Conservation (phyloP, 495 filamentous ascomycete species). For the Talaromyces stipitatus region DNA sequence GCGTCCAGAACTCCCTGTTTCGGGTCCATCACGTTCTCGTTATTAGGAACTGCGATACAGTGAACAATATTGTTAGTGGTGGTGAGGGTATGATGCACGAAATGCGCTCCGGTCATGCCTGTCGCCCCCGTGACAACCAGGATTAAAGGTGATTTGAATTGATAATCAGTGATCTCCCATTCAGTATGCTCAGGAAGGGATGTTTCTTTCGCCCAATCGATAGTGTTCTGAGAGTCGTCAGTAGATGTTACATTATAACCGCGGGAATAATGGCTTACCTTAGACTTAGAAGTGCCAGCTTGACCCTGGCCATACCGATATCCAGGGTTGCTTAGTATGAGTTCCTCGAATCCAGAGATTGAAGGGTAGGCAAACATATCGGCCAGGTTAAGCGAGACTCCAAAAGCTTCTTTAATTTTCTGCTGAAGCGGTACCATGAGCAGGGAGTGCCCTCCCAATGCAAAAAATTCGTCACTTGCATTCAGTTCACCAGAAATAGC, state of each 20-base stretch:
- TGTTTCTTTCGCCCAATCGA: slow-evolving; percentile 1
- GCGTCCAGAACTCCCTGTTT: background rate
- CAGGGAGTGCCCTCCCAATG: background rate
- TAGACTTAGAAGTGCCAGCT: background rate
- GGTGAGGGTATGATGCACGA: background rate
- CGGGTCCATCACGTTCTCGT: background rate
- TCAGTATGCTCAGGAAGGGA: background rate
- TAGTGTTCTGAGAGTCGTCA: background rate
- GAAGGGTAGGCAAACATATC: slow-evolving; percentile 3
- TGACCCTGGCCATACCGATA: background rate
- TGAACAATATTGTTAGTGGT: background rate
- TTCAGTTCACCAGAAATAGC: background rate
- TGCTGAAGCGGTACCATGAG: background rate
- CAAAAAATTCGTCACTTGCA: background rate
- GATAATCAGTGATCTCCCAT: background rate
- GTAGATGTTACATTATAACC: background rate
- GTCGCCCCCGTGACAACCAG: background rate
- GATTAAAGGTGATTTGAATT: background rate
- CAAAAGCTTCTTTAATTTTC: background rate
- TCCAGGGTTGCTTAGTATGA: background rate
- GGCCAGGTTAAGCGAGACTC: background rate
- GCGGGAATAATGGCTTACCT: background rate
- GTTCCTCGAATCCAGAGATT: slow-evolving; percentile 1
- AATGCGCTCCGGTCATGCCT: background rate
- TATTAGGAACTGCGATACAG: background rate